These are phyloP conservation scores for Rhizophagus sp. DNA, from an alignment of 192 early-diverging fungal genomes.

Conservation along the genomic window DNA sequence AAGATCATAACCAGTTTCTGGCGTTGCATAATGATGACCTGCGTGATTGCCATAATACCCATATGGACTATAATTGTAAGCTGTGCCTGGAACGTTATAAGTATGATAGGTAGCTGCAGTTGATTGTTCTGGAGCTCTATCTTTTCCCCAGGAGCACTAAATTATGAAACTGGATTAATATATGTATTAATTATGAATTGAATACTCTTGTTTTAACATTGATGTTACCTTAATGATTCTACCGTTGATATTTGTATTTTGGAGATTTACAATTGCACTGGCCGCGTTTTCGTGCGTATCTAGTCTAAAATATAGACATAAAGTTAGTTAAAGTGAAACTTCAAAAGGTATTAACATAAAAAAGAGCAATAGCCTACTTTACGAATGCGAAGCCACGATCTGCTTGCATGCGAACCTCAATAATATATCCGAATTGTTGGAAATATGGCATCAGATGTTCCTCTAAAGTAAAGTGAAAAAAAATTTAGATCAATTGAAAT, in stretches of 20 bases:
- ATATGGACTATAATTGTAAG: conserved; percentile 25
- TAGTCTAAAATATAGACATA: conserved; percentile 45
- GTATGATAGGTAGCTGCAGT: conserved; percentile 16
- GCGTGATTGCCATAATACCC: conserved; percentile 25
- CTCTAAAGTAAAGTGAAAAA: conserved; percentile 41
- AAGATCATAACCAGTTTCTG: conserved; percentile 31
- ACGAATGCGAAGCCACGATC: conserved; percentile 93
- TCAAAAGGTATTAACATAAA: neutral
- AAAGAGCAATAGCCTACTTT: conserved; percentile 53
- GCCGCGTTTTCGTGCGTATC: conserved; percentile 91
- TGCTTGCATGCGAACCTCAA: conserved; percentile 82
- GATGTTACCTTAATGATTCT: conserved; percentile 68
- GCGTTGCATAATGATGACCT: conserved; percentile 26
- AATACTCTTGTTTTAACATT: neutral
- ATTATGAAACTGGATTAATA: conserved; percentile 11
- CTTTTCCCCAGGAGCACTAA: conserved; percentile 88
- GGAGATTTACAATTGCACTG: conserved; percentile 80
- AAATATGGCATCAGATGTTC: conserved; percentile 73
- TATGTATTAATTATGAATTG: neutral
- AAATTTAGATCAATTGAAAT: neutral
- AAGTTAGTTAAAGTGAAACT: neutral
- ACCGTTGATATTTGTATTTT: conserved; percentile 72
- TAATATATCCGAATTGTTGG: conserved; percentile 74
- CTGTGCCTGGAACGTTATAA: conserved; percentile 10
- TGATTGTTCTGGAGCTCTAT: conserved; percentile 58